Evolutionary conservation across 2,329 filamentous ascomycete genomes (phyloP), one percentile per base, ranked within the genome.

Genomic region (Diaporthe humulicola): DNA sequence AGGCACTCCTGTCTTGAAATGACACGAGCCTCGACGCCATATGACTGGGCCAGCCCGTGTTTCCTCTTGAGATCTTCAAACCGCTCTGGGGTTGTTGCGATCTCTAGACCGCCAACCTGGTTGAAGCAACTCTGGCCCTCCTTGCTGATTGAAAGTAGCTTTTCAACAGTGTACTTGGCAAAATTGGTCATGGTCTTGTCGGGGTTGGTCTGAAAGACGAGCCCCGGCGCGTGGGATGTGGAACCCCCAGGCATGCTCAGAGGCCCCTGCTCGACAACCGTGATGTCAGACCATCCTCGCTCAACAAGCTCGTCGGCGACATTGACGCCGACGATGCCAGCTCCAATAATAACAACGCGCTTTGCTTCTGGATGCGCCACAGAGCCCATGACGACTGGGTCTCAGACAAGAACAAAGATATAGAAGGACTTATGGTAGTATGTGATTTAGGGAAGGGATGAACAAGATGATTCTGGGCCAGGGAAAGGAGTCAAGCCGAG

Each of bases 251-350:
- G 91, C 86, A 92, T 88, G 74, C 85, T 83, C 77, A 93, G 80
- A 3, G 91, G 91, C 0, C 91, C 91, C 81, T 93, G 91, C 77
- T 93, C 91, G 76, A 93, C 83, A 67, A 93, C 90, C 25, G 90
- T 92, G 80, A 93, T 90, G 80, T 92, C 82, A 71, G 81, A 87
- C 90, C 91, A 93, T 84, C 91, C 91, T 78, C 90, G 87, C 33
- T 86, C 85, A 77, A 90, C 86, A 78, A 93, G 87, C 85, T 93
- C 91, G 78, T 93, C 91, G 66, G 91, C 91, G 66, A 93, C 82
- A 75, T 93, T 93, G 74, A 87, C 87, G 61, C 91, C 91, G 74
- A 93, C 91, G 74, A 93, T 92, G 64, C 91, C 91, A 69, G 91
- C 91, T 50, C 91, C 91, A 75, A 91, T 90, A 75, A 91, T 90